A percentile compares a stretch with the other conserved stretches of the same genome.
Conservation (phyloP, 257 asterid species). For the Paraleonurus japonicus region DNA sequence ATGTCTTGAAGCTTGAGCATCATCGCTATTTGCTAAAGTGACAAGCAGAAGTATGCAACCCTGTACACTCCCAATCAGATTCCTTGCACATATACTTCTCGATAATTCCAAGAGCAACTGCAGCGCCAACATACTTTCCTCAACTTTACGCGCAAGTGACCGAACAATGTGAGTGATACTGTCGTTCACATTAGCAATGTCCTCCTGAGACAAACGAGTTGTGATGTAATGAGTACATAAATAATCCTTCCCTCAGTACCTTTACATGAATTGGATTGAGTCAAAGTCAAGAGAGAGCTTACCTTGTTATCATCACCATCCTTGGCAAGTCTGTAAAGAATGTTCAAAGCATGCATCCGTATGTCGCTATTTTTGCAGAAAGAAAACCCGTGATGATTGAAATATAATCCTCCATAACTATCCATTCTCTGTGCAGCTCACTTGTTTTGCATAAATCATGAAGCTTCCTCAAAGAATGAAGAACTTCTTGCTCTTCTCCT, state of each 20-base stretch:
- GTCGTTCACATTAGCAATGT: conserved; percentile 33
- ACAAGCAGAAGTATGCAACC: conserved; percentile 52
- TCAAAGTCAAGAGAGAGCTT: not conserved
- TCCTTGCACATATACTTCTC: conserved; percentile 23
- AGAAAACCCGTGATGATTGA: conserved; percentile 35
- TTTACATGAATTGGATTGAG: not conserved
- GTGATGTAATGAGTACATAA: not conserved
- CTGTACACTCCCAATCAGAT: conserved; percentile 39
- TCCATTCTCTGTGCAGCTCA: conserved; percentile 52
- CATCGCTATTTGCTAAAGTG: conserved; percentile 41
- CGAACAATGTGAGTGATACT: conserved; percentile 40
- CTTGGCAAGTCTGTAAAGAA: conserved; percentile 40
- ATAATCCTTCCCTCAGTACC: not conserved
- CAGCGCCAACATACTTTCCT: conserved; percentile 44
- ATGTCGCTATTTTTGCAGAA: conserved; percentile 24
- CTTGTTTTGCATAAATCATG: conserved; percentile 25
- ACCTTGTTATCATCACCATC: conserved; percentile 46
- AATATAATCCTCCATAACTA: conserved; percentile 46
- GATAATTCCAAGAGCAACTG: conserved; percentile 45
- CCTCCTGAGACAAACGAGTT: conserved; percentile 38
- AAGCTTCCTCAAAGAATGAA: conserved; percentile 30
- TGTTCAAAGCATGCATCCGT: conserved; percentile 33
- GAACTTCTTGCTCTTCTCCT: conserved; percentile 27
- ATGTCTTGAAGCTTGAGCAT: conserved; percentile 33
- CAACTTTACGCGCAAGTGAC: conserved; percentile 46